Percentiles rank a stretch among this genome's conserved stretches.
Evolutionary conservation across 2,329 filamentous ascomycete genomes (phyloP).

Genomic region (Penicillium hesseltinei): DNA sequence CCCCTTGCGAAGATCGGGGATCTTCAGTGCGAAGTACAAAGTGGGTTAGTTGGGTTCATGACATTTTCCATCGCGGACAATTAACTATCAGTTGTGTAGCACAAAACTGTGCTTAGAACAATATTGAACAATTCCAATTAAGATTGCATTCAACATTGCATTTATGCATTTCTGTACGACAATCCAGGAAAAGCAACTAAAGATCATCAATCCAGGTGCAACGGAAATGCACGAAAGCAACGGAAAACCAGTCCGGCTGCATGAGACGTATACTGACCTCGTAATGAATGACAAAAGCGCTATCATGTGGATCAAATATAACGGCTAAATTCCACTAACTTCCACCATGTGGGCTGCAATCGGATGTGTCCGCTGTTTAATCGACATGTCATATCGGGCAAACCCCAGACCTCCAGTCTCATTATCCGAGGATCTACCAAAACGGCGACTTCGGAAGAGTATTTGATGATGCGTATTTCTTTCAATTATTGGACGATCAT

Average conservation of each 20-base stretch:
- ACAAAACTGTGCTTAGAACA: background rate
- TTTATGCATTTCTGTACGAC: background rate
- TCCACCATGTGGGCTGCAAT: background rate
- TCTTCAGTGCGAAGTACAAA: background rate
- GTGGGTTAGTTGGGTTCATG: background rate
- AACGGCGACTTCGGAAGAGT: background rate
- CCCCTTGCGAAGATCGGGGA: background rate
- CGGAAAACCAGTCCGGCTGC: background rate
- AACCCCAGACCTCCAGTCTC: background rate
- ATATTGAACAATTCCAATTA: background rate
- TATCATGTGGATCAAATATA: background rate
- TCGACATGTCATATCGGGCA: background rate
- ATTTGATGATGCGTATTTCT: background rate
- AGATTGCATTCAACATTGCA: background rate
- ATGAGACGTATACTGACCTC: background rate
- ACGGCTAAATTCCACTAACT: background rate
- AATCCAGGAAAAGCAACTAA: background rate
- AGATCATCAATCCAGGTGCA: background rate
- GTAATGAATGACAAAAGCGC: background rate
- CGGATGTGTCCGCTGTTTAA: background rate
- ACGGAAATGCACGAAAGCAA: background rate
- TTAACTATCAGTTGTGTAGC: background rate
- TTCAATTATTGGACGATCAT: conserved; percentile 11
- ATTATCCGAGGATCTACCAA: background rate
- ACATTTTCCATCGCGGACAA: background rate